Evolutionary conservation across 768 basidiomycete genomes (phyloP), one percentile per base, ranked within the genome.

Genomic region (Arthromyces matolae): DNA sequence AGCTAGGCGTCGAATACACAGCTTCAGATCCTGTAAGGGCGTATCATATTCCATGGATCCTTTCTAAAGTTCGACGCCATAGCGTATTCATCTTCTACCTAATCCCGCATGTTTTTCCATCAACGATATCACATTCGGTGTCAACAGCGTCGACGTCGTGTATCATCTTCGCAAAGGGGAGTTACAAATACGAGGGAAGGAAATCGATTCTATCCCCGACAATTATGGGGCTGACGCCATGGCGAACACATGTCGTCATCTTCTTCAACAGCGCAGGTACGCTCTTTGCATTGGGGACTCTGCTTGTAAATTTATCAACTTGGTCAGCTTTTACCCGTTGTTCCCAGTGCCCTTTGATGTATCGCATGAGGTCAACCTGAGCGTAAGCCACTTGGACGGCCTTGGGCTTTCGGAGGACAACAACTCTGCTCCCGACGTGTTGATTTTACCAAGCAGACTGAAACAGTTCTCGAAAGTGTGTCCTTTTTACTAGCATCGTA

Each of bases 121-220:
- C 52, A 93, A 97, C 62, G 89, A 82, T 34, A 68, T 96, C 37
- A 71, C 78, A 3, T 88, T 99, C 56, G 89, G 79, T 3, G 76
- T 80, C 12, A 86, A 79, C n/a, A 90, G 89, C 52, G 81, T 91
- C 20, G 96, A 99, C 63, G 79, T 84, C 0, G 68, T 98, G 18
- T 95, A 93, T 69, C 93, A 96, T 61, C 73, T 98, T 1, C 80
- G 84, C 42, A 89, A 84, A 56, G 88, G 95, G 54, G 89, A 95
- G 62, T 80, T 82, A 49, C 69, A 84, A 52, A 84, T 80, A 61
- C 75, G 78, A 22, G 83, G 81, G 2, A 72, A 78, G 44, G 89
- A 87, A 48, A 70, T 79, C 2, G 79, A 81, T 29, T 63, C 84
- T 1, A 57, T 76, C 8, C 52, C 67, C 3, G 75, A 79, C 43